Conservation (phyloP, 2,329 filamentous ascomycete genomes). For the Colletotrichum liaoningense region DNA sequence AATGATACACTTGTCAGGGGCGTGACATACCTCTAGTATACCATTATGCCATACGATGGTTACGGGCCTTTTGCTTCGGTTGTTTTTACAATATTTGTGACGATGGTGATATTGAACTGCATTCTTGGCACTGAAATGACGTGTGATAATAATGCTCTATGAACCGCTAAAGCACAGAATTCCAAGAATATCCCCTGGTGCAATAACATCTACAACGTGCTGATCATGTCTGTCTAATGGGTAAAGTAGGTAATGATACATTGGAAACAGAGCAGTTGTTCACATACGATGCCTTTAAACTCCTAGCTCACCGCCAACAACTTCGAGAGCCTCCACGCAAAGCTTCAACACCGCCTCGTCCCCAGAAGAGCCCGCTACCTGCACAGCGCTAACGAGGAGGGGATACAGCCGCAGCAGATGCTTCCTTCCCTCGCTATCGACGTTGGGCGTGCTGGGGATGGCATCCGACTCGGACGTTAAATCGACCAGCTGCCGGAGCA, state of each 20-base stretch:
- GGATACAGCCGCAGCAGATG: constrained; percentile 87
- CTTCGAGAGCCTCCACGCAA: constrained; percentile 70
- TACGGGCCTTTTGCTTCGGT: background rate
- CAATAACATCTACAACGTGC: background rate
- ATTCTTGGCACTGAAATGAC: background rate
- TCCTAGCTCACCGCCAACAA: constrained; percentile 65
- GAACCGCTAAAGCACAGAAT: background rate
- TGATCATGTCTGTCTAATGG: background rate
- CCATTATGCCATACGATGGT: background rate
- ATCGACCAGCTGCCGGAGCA: constrained; percentile 73
- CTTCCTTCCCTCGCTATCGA: constrained; percentile 71
- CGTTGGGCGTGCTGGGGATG: constrained; percentile 67
- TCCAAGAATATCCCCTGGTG: background rate
- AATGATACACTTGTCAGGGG: background rate
- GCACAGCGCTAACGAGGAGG: constrained; percentile 73
- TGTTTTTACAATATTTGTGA: background rate
- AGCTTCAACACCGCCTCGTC: constrained; percentile 71
- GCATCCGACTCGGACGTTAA: constrained; percentile 77
- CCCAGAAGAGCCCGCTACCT: constrained; percentile 65
- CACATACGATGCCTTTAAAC: too few relatives aligned
- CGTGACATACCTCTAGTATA: too few relatives aligned
- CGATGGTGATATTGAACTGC: background rate
- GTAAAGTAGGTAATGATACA: constrained; percentile 18
- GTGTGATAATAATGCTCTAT: background rate
- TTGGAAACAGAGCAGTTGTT: background rate